These are phyloP conservation scores for Xerophyta viscosa DNA, from an alignment of 106 monocot species.

Conservation along the genomic window DNA sequence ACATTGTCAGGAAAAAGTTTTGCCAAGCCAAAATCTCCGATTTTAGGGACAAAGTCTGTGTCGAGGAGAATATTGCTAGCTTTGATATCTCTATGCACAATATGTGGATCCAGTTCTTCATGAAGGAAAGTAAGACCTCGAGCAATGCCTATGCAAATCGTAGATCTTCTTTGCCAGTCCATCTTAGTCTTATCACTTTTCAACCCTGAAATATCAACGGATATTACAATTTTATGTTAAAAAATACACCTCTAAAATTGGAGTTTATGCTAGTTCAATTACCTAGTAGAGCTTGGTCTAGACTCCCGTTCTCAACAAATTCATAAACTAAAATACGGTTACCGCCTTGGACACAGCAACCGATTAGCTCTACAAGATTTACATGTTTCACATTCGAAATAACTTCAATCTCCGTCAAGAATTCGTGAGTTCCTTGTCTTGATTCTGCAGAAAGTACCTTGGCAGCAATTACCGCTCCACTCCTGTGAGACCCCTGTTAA, in stretches of 20 bases:
- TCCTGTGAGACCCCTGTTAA: slow-evolving; percentile 38
- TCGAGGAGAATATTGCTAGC: slow-evolving; percentile 74
- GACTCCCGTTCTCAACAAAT: slow-evolving; percentile 55
- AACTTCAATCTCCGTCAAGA: slow-evolving; percentile 38
- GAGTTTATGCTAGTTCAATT: not conserved
- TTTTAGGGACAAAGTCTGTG: slow-evolving; percentile 51
- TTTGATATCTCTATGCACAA: slow-evolving; percentile 78
- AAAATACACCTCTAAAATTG: not conserved
- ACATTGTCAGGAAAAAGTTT: slow-evolving; percentile 58
- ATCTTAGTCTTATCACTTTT: slow-evolving; percentile 14
- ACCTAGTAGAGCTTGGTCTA: slow-evolving; percentile 62
- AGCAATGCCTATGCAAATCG: slow-evolving; percentile 49
- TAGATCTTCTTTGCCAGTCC: slow-evolving; percentile 42
- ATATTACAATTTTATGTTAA: not conserved
- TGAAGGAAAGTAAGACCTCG: slow-evolving; percentile 60
- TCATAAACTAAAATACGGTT: slow-evolving; percentile 53
- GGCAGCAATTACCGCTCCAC: slow-evolving; percentile 41
- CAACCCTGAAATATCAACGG: slow-evolving; percentile 20
- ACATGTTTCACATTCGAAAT: slow-evolving; percentile 41
- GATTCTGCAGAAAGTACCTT: slow-evolving; percentile 60
- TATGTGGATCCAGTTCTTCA: slow-evolving; percentile 43
- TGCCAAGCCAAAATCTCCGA: slow-evolving; percentile 72
- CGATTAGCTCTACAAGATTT: slow-evolving; percentile 48
- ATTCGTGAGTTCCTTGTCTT: slow-evolving; percentile 49
- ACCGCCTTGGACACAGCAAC: slow-evolving; percentile 45